Evolutionary conservation across 2,329 filamentous ascomycete genomes (phyloP).

Genomic region (Ophiocordyceps robertsii): DNA sequence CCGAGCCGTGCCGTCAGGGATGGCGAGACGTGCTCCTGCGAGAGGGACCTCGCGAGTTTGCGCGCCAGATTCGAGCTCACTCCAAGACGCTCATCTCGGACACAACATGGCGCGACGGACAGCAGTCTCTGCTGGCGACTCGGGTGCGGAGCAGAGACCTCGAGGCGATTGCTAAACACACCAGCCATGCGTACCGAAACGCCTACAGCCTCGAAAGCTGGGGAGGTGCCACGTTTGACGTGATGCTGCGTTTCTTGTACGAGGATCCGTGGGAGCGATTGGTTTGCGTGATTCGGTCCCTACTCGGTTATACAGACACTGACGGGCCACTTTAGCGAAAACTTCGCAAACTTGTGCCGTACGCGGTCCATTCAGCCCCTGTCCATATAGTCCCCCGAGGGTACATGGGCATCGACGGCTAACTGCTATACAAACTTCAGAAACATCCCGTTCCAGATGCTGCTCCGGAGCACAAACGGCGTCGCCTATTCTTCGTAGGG

Average conservation of each 20-base stretch:
- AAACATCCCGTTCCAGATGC: slow-evolving; percentile 99
- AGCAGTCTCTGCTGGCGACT: slow-evolving; percentile 92
- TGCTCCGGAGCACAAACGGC: slow-evolving; percentile 40
- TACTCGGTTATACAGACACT: background rate
- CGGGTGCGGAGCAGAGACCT: slow-evolving; percentile 92
- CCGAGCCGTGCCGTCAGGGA: slow-evolving; percentile 61
- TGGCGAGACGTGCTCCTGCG: slow-evolving; percentile 85
- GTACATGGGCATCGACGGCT: too few relatives aligned
- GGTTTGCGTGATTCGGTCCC: slow-evolving; percentile 42
- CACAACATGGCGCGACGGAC: slow-evolving; percentile 97
- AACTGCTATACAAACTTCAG: background rate
- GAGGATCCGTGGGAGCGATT: slow-evolving; percentile 97
- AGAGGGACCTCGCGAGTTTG: slow-evolving; percentile 81
- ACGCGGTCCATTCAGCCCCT: background rate
- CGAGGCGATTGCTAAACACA: slow-evolving; percentile 90
- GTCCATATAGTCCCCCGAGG: background rate
- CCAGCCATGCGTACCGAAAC: slow-evolving; percentile 82
- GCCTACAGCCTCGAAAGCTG: slow-evolving; percentile 94
- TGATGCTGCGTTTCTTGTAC: slow-evolving; percentile 97
- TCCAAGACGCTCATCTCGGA: slow-evolving; percentile 96
- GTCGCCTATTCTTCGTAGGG: slow-evolving; percentile 84
- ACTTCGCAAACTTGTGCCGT: slow-evolving; percentile 81
- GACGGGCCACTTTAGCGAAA: background rate
- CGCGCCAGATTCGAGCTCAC: slow-evolving; percentile 84
- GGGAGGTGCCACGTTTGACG: slow-evolving; percentile 97